These are phyloP conservation scores for Handroanthus guayacan DNA, from an alignment of 257 asterid species.

Conservation along the genomic window DNA sequence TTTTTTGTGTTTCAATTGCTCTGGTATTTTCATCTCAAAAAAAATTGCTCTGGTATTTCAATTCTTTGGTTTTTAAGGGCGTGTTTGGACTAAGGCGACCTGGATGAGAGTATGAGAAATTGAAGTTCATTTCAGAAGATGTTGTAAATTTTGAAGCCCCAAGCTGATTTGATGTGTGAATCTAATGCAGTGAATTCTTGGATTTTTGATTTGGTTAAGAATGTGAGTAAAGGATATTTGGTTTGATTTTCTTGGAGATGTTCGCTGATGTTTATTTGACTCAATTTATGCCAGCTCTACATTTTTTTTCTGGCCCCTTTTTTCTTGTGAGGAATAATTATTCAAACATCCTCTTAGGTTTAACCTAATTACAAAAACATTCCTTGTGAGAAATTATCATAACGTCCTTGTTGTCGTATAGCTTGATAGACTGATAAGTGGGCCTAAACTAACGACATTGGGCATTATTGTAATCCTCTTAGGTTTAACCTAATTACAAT, in stretches of 20 bases:
- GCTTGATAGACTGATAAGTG: too few species aligned
- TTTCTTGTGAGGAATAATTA: too few species aligned
- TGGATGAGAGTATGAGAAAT: not conserved
- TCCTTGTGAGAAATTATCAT: too few species aligned
- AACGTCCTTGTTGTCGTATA: too few species aligned
- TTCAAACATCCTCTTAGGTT: too few species aligned
- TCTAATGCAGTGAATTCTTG: not conserved
- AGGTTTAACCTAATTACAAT: too few species aligned
- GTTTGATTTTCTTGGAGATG: not conserved
- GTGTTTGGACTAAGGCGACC: not conserved
- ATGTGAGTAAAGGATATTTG: not conserved
- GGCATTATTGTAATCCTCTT: too few species aligned
- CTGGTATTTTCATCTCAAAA: not conserved
- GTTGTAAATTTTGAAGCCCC: not conserved
- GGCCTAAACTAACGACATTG: too few species aligned
- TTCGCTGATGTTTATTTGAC: too few species aligned
- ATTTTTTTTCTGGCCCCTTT: too few species aligned
- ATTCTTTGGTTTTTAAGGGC: not conserved
- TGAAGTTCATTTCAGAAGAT: not conserved
- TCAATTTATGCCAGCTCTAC: too few species aligned
- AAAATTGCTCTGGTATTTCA: not conserved
- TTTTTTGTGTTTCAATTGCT: conserved; percentile 1
- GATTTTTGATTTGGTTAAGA: not conserved
- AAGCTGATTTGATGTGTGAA: not conserved
- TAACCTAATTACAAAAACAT: too few species aligned